Percentiles rank a stretch among this genome's conserved stretches.
These are phyloP conservation scores for Candida maris DNA, from an alignment of 805 yeast species.

Conservation along the genomic window DNA sequence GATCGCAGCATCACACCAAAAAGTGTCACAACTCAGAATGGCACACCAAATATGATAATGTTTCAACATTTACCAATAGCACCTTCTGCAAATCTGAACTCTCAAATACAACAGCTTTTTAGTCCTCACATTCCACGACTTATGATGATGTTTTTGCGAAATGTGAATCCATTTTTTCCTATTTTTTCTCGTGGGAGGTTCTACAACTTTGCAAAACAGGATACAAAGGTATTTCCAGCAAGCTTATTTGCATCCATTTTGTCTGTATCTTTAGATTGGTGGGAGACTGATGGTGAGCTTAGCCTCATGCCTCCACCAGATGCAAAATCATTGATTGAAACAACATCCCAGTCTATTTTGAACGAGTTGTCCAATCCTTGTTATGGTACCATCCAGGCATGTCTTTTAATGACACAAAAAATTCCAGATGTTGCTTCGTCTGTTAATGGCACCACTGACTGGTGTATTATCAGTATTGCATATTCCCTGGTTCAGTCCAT, in stretches of 20 bases:
- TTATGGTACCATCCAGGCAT: conserved; percentile 16
- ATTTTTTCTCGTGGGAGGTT: conserved; percentile 16
- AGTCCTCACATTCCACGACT: conserved; percentile 10
- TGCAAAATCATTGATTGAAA: conserved; percentile 3
- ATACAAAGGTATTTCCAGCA: conserved; percentile 12
- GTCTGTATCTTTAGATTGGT: conserved; percentile 14
- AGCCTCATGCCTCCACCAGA: conserved; percentile 12
- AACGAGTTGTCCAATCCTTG: conserved; percentile 13
- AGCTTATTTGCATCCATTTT: conserved; percentile 12
- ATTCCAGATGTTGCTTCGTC: background rate
- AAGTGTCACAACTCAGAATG: background rate
- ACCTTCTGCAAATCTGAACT: conserved; percentile 2
- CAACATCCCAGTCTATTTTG: conserved; percentile 3
- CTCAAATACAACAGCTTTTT: conserved; percentile 5
- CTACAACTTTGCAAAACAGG: conserved; percentile 13
- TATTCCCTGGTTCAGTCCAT: conserved; percentile 12
- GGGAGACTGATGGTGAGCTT: conserved; percentile 13
- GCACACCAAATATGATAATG: conserved; percentile 5
- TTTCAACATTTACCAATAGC: conserved; percentile 3
- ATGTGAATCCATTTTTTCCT: conserved; percentile 17
- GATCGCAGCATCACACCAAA: background rate
- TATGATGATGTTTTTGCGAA: conserved; percentile 11
- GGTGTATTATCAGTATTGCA: conserved; percentile 10
- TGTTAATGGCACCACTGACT: conserved; percentile 8
- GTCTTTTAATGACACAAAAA: conserved; percentile 13